Evolutionary conservation across 225 moss, liverwort and hornwort species (phyloP).

Genomic region (Lunularia cruciata): DNA sequence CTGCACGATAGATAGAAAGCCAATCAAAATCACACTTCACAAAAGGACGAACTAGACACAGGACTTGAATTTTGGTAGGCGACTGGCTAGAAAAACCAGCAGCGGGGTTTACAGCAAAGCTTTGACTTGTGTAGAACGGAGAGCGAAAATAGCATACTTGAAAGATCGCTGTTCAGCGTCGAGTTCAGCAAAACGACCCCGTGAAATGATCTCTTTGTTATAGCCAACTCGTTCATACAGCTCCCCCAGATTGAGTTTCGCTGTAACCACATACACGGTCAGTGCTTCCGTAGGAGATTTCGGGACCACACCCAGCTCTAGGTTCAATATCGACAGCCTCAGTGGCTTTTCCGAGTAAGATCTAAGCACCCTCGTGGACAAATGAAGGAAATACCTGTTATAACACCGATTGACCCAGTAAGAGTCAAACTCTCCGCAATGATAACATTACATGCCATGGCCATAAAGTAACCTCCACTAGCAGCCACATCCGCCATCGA

Average conservation of each 20-base stretch:
- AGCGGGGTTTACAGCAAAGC: neutral
- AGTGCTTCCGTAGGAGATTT: too few species aligned
- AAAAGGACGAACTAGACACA: too few species aligned
- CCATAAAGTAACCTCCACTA: constrained; percentile 99
- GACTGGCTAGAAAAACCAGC: neutral
- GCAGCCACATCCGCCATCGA: constrained; percentile 99
- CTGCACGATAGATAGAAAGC: constrained; percentile 28
- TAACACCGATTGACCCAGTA: constrained; percentile 95
- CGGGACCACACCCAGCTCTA: too few species aligned
- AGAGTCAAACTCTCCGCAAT: constrained; percentile 87
- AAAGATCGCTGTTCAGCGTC: constrained; percentile 96
- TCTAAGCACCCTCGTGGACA: neutral
- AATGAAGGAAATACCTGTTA: constrained; percentile 60
- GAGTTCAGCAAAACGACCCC: constrained; percentile 87
- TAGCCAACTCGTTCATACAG: constrained; percentile 92
- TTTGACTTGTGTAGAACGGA: too few species aligned
- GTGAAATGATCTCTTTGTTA: constrained; percentile 89
- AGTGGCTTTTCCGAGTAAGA: neutral
- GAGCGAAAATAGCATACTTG: constrained; percentile 42
- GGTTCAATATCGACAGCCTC: neutral
- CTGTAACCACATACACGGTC: constrained; percentile 50
- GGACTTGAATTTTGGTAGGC: too few species aligned
- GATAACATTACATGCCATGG: constrained; percentile 93
- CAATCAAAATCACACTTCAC: neutral
- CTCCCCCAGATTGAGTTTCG: constrained; percentile 86